phyloP scores from a whole-genome alignment of 139 green algal species.

The Chlamydomonas sphaeroides region DNA sequence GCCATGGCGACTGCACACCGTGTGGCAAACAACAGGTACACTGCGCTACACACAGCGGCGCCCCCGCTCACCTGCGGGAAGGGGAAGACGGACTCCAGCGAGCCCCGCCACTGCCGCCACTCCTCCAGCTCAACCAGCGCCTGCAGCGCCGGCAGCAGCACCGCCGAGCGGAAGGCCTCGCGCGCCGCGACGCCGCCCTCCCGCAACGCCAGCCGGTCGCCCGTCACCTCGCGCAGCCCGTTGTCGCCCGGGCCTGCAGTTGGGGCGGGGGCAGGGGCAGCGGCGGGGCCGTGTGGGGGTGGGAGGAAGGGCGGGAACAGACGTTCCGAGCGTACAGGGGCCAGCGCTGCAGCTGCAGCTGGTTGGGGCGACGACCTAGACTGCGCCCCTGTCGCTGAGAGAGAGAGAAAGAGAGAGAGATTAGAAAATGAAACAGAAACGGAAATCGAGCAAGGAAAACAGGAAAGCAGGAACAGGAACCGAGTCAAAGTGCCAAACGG shows the following conservation, averaged over 20 bases:
- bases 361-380: too few species aligned
- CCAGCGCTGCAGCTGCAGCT: too few species aligned
- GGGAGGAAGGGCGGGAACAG: too few species aligned
- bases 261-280: not conserved
- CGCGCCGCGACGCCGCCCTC: constrained; percentile 26
- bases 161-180: constrained; percentile 41
- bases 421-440: too few species aligned
- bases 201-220: constrained; percentile 53
- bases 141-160: constrained; percentile 46
- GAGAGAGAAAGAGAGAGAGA: too few species aligned
- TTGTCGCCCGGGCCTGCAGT: constrained; percentile 3
- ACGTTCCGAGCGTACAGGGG: too few species aligned
- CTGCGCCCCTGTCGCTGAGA: too few species aligned
- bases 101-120: constrained; percentile 20
- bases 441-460: too few species aligned
- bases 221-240: constrained; percentile 31
- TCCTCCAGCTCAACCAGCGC: constrained; percentile 43
- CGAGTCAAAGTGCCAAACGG: not conserved
- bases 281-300: too few species aligned
- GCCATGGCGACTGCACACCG: not conserved
- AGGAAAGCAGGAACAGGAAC: too few species aligned
- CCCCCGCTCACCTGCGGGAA: constrained; percentile 20
- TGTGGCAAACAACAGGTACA: too few species aligned
- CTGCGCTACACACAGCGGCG: too few species aligned
- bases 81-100: not conserved